These are phyloP conservation scores for Xerocomellus intermedius DNA, from an alignment of 768 basidiomycete genomes.

Conservation along the genomic window DNA sequence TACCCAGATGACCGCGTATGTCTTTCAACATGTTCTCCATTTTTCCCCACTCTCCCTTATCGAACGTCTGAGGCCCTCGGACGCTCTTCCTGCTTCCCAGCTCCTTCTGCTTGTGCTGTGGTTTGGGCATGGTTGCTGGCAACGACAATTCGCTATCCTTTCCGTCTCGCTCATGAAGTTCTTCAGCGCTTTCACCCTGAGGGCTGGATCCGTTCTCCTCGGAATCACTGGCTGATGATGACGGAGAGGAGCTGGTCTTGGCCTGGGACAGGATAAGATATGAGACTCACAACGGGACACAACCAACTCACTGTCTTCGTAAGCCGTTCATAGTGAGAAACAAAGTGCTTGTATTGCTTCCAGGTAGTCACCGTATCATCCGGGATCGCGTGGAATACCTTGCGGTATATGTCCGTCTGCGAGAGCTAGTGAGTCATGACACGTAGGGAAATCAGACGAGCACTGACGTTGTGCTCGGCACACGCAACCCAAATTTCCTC, in stretches of 20 bases:
- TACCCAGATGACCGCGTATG: conserved; percentile 85
- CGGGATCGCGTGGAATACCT: conserved; percentile 91
- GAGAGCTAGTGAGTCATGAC: conserved; percentile 1
- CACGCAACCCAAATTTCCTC: conserved; percentile 84
- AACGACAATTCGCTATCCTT: conserved; percentile 21
- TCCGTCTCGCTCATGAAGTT: conserved; percentile 14
- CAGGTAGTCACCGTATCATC: conserved; percentile 93
- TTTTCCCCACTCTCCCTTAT: conserved; percentile 79
- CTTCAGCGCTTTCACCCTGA: conserved; percentile 19
- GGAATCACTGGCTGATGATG: conserved; percentile 49
- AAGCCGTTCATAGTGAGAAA: conserved; percentile 70
- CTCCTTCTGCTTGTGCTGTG: conserved; percentile 36
- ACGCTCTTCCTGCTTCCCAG: conserved; percentile 36
- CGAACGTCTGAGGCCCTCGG: conserved; percentile 67
- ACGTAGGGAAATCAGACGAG: not conserved
- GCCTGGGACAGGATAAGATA: conserved; percentile 34
- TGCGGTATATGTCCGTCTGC: conserved; percentile 93
- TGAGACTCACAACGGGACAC: not conserved
- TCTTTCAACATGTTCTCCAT: conserved; percentile 84
- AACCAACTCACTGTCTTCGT: conserved; percentile 56
- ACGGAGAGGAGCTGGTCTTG: conserved; percentile 39
- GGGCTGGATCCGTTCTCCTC: conserved; percentile 37
- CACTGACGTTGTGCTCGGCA: conserved; percentile 83
- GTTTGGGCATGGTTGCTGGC: conserved; percentile 11
- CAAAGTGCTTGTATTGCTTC: conserved; percentile 92